Base-by-base conservation (phyloP, 2,329 filamentous ascomycete species). In the Paecilomyces fulvus region DNA sequence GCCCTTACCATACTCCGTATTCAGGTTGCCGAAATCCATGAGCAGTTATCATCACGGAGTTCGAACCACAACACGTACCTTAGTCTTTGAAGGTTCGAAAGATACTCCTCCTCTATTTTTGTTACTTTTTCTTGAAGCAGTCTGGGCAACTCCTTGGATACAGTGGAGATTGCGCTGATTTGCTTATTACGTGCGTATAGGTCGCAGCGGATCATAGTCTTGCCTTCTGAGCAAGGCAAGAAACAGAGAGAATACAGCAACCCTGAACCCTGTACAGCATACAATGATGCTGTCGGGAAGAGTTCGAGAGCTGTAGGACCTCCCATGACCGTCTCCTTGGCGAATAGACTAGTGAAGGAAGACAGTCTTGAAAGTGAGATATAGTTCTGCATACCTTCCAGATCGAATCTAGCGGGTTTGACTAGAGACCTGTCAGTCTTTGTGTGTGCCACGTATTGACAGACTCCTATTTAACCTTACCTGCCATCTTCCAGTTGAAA, bases 401-500 rank as follows among this genome's bases (percentile, higher is more conserved):
- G 14, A 20, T 49, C 25, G n/a, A 28, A 55, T 12, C 37, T 43
- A 20, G 14, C n/a, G 17, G 37, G n/a, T 43, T 17, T 43, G 14
- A 43, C 37, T 43, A 20, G 14, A n/a, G 37, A 43, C 37, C n/a
- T 17, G 20, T 43, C 6, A 43, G 37, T 9, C 2, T 17, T 43
- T 20, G n/a, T 17, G 14, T 17, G 37, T 8, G 12, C n/a, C n/a
- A 20, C 6, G 9, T 17, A 43, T 9, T 43, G 17, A 8, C n/a
- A 9, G 9, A 20, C 6, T 37, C 12, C 33, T 17, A 23, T 20
- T 0, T 8, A 8, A 20, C 9, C 63, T 63, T 28, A 72, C 70
- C 48, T 10, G 59, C 62, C 23, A 63, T 28, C 58, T 73, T 73
- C 70, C 70, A 73, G 53, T 72, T 71, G 12, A 72, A 72, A 0